These are phyloP conservation scores for Pythium sukuiense DNA, from an alignment of 352 stramenopile genomes.

Conservation along the genomic window DNA sequence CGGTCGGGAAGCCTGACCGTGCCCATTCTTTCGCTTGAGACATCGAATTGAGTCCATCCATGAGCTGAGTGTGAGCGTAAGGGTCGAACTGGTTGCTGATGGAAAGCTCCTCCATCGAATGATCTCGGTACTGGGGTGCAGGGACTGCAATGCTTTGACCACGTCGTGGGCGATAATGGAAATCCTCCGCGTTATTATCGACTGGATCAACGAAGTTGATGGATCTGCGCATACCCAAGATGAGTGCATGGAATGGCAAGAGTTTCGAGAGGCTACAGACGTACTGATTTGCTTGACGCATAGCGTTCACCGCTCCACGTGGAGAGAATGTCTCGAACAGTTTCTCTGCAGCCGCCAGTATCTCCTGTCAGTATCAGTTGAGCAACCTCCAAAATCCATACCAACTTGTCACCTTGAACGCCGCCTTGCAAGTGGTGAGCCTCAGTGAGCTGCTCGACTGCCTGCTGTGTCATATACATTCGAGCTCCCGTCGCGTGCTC, in stretches of 20 bases:
- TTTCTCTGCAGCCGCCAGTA: constrained; percentile 31
- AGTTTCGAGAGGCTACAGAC: not conserved
- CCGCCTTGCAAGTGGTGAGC: constrained; percentile 38
- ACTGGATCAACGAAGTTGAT: constrained; percentile 11
- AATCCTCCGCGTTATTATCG: constrained; percentile 19
- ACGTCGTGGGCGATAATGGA: constrained; percentile 5
- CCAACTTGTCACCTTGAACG: constrained; percentile 33
- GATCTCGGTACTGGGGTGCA: constrained; percentile 1
- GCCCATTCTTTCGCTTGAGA: constrained; percentile 11
- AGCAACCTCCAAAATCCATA: not conserved
- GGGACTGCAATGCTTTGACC: constrained; percentile 18
- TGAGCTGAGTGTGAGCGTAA: constrained; percentile 7
- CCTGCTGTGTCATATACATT: constrained; percentile 56
- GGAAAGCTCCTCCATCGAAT: not conserved
- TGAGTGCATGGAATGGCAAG: not conserved
- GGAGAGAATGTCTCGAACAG: constrained; percentile 71
- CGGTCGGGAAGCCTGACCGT: constrained; percentile 5
- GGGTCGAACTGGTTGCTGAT: constrained; percentile 10
- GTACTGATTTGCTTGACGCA: constrained; percentile 51
- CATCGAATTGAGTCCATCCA: not conserved
- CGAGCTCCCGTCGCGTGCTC: constrained; percentile 59
- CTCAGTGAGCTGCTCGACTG: constrained; percentile 36
- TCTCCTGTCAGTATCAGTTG: not conserved
- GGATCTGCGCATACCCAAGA: constrained; percentile 6
- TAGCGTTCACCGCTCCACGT: constrained; percentile 35